Evolutionary conservation across 2,329 filamentous ascomycete species (phyloP).

Genomic region (Dothideomycetes sp.): DNA sequence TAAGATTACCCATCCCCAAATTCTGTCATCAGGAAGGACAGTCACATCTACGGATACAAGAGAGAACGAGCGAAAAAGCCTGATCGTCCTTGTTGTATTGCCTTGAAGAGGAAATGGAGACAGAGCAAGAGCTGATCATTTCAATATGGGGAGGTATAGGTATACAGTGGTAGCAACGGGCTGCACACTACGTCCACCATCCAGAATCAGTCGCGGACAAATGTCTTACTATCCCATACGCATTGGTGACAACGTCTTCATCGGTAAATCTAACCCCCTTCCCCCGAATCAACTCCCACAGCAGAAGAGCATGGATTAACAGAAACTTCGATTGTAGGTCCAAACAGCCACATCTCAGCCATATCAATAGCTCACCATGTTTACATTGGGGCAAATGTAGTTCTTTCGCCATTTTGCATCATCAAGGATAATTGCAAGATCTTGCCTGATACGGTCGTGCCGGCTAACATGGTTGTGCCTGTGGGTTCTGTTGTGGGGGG

Average conservation of each 20-base stretch:
- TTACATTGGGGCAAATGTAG: constrained; percentile 67
- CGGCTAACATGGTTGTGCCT: constrained; percentile 82
- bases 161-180: constrained; percentile 82
- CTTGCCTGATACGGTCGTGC: constrained; percentile 73
- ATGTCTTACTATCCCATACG: constrained; percentile 80
- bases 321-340: constrained; percentile 22
- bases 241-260: constrained; percentile 88
- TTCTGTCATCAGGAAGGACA: too few relatives aligned
- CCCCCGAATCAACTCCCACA: not conserved
- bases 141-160: too few relatives aligned
- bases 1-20: constrained; percentile 11
- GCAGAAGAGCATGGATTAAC: not conserved
- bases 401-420: constrained; percentile 78
- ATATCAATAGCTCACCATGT: constrained; percentile 79
- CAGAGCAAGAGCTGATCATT: too few relatives aligned
- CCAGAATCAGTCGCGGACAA: constrained; percentile 66
- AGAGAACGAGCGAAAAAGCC: too few relatives aligned
- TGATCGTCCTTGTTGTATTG: not conserved
- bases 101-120: not conserved
- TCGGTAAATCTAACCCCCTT: constrained; percentile 46
- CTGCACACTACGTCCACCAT: constrained; percentile 72
- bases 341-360: constrained; percentile 64
- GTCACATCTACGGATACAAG: too few relatives aligned
- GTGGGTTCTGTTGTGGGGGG: constrained; percentile 89
- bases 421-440: constrained; percentile 90